A percentile compares a stretch with the other conserved stretches of the same genome.
phyloP scores from a whole-genome alignment of 768 basidiomycete genomes.

The Chalciporus chontae region DNA sequence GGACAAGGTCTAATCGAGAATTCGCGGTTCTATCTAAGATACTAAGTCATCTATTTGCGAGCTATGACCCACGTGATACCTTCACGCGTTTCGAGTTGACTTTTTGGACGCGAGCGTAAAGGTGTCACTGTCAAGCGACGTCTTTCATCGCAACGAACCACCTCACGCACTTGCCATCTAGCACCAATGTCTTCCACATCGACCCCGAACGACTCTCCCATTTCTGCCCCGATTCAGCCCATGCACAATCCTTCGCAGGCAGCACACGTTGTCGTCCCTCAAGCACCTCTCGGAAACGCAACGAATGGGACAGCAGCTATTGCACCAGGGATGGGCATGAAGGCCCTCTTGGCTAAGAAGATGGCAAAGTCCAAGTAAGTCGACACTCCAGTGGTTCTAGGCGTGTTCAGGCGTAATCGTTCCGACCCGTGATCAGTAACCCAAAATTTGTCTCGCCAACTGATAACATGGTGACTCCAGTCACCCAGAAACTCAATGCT shows the following conservation, averaged over 20 bases:
- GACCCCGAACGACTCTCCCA: slow-evolving; percentile 67
- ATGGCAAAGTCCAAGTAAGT: slow-evolving; percentile 86
- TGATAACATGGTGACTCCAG: slow-evolving; percentile 92
- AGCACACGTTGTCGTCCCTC: slow-evolving; percentile 72
- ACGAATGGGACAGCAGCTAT: slow-evolving; percentile 50
- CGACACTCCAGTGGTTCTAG: background rate
- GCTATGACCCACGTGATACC: slow-evolving; percentile 21
- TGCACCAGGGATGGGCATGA: slow-evolving; percentile 77
- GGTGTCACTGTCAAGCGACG: too few relatives aligned
- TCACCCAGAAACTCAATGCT: slow-evolving; percentile 86
- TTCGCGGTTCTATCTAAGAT: too few relatives aligned
- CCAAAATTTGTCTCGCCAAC: slow-evolving; percentile 89
- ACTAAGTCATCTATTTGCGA: slow-evolving; percentile 7
- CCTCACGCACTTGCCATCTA: background rate
- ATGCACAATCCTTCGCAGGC: slow-evolving; percentile 84
- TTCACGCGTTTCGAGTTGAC: slow-evolving; percentile 25
- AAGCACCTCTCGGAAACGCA: slow-evolving; percentile 73
- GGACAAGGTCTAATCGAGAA: too few relatives aligned
- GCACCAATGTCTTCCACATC: slow-evolving; percentile 52
- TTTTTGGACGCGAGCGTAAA: slow-evolving; percentile 13
- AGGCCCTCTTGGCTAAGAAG: slow-evolving; percentile 90
- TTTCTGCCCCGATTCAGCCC: slow-evolving; percentile 63
- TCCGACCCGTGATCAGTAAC: slow-evolving; percentile 51
- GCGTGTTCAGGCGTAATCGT: background rate
- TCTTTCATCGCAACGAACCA: background rate